A percentile compares a stretch with the other conserved stretches of the same genome.
phyloP scores from a whole-genome alignment of 495 filamentous ascomycete species.

The Acidiella bohemica region DNA sequence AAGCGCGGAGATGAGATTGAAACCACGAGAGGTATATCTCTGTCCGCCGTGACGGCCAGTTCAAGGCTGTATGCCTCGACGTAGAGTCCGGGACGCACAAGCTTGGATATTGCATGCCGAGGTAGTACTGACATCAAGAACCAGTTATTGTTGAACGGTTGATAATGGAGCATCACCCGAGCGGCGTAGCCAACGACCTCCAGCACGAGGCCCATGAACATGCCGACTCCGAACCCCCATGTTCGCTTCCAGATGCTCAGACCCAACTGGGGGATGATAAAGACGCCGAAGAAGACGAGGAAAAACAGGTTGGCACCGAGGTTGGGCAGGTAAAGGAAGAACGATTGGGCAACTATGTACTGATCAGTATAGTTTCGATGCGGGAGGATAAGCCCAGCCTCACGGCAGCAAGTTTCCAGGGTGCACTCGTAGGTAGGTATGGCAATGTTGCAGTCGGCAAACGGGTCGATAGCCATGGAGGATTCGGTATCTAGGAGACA shows the following conservation, averaged over 20 bases:
- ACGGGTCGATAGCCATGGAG: slow-evolving; percentile 14
- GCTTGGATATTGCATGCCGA: no score
- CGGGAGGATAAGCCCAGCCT: no score
- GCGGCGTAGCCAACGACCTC: slow-evolving; percentile 36
- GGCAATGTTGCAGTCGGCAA: slow-evolving; percentile 7
- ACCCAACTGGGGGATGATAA: slow-evolving; percentile 24
- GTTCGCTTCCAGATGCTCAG: slow-evolving; percentile 32
- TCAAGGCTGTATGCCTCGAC: no score
- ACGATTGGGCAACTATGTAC: slow-evolving; percentile 9
- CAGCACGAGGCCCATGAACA: slow-evolving; percentile 27
- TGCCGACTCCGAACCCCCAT: slow-evolving; percentile 31
- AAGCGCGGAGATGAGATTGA: no score
- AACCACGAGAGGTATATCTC: no score
- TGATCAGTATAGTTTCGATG: no score
- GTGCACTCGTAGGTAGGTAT: slow-evolving; percentile 8
- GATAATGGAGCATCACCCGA: slow-evolving; percentile 26
- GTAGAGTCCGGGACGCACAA: no score
- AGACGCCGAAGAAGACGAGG: slow-evolving; percentile 27
- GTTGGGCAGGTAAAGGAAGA: slow-evolving; percentile 28
- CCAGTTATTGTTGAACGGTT: slow-evolving; percentile 27
- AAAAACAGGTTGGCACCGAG: slow-evolving; percentile 31
- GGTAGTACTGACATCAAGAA: slow-evolving; percentile 25
- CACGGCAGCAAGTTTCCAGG: slow-evolving; percentile 16
- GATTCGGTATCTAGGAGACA: no score
- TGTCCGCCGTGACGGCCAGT: no score